Percentiles rank a stretch among this genome's conserved stretches.
phyloP scores from a whole-genome alignment of 2,329 filamentous ascomycete genomes.

The Fusarium fracticaudum region DNA sequence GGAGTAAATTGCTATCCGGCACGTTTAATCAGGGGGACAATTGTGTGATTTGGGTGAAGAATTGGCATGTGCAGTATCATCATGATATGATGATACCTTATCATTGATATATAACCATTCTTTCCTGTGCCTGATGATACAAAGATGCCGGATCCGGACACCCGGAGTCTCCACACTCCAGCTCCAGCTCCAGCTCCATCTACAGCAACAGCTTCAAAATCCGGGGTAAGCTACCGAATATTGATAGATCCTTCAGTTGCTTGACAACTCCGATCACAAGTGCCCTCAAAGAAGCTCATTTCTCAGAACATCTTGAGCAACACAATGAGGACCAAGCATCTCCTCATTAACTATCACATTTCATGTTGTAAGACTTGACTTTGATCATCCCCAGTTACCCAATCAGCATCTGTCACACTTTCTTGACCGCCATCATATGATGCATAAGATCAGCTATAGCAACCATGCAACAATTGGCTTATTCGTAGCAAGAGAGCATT shows the following conservation, averaged over 20 bases:
- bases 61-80: not conserved
- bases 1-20: not conserved
- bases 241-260: slow-evolving; percentile 2
- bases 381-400: not conserved
- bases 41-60: not conserved
- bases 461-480: not conserved
- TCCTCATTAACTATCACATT: not conserved
- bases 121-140: slow-evolving; percentile 12
- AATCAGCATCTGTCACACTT: slow-evolving; percentile 1
- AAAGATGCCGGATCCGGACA: slow-evolving; percentile 2
- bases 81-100: not conserved
- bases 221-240: slow-evolving; percentile 9
- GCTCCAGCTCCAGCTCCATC: not conserved
- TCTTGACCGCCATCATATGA: slow-evolving; percentile 1
- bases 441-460: not conserved
- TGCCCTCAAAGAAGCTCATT: not conserved
- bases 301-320: not conserved
- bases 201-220: slow-evolving; percentile 18
- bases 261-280: not conserved
- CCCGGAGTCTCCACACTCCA: slow-evolving; percentile 23
- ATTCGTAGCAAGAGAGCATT: not conserved
- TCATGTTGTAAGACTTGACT: not conserved
- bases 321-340: not conserved
- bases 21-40: not conserved
- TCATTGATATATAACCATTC: not conserved